Evolutionary conservation across 169 alveolate species (phyloP), one percentile per base, ranked within the genome.

Genomic region (Cryptosporidium felis): DNA sequence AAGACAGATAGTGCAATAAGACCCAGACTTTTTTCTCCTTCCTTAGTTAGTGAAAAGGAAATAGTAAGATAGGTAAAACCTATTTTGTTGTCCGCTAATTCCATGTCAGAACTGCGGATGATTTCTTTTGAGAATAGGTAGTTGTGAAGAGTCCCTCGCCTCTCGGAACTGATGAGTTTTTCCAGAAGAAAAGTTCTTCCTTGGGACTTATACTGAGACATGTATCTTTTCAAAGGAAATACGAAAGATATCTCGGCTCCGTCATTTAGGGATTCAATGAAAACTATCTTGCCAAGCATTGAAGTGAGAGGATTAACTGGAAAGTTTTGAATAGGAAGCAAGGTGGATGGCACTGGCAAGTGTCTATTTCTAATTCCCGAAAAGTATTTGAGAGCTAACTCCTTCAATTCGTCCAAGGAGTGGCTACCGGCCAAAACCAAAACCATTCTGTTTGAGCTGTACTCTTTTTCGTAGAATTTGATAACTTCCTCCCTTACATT

Each of bases 391-490:
- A 28, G 18, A 14, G 60, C 85, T 36, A 53, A 51, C 3, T 56
- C 5, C 1, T 18, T 40, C 5, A 74, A 49, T 56, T 53, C 67
- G 41, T 91, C 93, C 30, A 93, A 30, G 6, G 85, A 46, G 2
- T 89, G 88, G 60, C 81, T 89, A 21, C 93, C 90, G 23, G 85
- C 82, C 34, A 93, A 38, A 28, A 85, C 90, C 16, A 93, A 62
- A 61, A 65, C 38, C 96, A 93, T 93, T 8, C 90, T 53, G 58
- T 93, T 90, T 36, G 92, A 80, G 36, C 94, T 80, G 62, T 93
- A 93, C 60, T 90, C 81, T 28, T 82, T 89, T n/a, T 80, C 61
- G 80, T 89, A 89, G 60, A 91, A 91, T 8, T 80, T 60, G 3
- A 91, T 59, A 26, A 91, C 79, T 32, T 79, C 90, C 8, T 93